phyloP scores from a whole-genome alignment of 2,329 filamentous ascomycete genomes.

The Venturia carpophila region DNA sequence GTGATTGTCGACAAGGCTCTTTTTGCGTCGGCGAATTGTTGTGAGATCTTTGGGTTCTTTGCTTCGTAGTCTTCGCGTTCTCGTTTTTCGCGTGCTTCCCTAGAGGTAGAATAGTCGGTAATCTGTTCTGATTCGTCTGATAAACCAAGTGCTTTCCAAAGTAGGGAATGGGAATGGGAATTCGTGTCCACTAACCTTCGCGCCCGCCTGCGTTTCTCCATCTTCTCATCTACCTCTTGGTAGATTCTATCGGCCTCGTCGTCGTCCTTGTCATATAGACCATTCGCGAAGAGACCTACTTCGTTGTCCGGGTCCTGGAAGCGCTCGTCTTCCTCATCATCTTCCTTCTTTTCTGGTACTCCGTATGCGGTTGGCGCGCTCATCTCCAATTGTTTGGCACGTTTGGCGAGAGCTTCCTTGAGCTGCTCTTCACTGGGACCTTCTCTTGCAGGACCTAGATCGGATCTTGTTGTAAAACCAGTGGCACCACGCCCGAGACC shows the following conservation, averaged over 20 bases:
- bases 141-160: slow-evolving; percentile 44
- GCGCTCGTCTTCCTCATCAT: slow-evolving; percentile 66
- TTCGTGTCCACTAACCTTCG: slow-evolving; percentile 63
- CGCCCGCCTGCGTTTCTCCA: slow-evolving; percentile 79
- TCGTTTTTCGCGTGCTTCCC: slow-evolving; percentile 87
- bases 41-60: slow-evolving; percentile 96
- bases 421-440: slow-evolving; percentile 97
- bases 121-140: slow-evolving; percentile 59
- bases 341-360: slow-evolving; percentile 58
- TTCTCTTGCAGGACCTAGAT: slow-evolving; percentile 89
- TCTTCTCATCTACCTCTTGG: slow-evolving; percentile 90
- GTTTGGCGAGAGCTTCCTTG: slow-evolving; percentile 92
- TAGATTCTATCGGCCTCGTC: slow-evolving; percentile 97
- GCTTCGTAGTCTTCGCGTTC: slow-evolving; percentile 93
- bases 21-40: slow-evolving; percentile 95
- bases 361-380: slow-evolving; percentile 69
- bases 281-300: slow-evolving; percentile 87
- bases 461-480: slow-evolving; percentile 93
- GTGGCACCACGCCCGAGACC: slow-evolving; percentile 96
- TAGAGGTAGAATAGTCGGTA: slow-evolving; percentile 65
- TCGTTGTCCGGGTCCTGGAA: slow-evolving; percentile 98
- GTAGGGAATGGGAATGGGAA: slow-evolving; percentile 21
- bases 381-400: slow-evolving; percentile 71
- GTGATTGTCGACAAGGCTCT: slow-evolving; percentile 78
- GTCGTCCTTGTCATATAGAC: slow-evolving; percentile 94